Percentiles rank a stretch among this genome's conserved stretches.
Conservation (phyloP, 139 green algal genomes). For the Pycnococcus provasolii region DNA sequence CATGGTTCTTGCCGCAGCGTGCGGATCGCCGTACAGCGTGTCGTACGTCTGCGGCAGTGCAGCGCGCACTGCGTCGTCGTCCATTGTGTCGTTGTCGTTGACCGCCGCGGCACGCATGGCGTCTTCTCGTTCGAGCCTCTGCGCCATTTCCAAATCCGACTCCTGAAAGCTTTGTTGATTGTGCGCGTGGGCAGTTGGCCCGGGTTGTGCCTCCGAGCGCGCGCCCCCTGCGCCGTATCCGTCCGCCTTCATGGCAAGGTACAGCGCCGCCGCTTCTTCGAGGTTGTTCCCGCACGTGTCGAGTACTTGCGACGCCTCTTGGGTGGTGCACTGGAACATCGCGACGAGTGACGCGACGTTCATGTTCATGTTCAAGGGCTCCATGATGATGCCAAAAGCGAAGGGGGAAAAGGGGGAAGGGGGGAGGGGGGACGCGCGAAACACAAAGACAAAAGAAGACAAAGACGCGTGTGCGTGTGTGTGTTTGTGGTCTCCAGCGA, state of each 20-base stretch:
- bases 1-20: constrained; percentile 1
- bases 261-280: constrained; percentile 50
- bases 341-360: not conserved
- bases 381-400: too few species aligned
- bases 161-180: not conserved
- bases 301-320: not conserved
- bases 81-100: constrained; percentile 22
- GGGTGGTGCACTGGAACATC: not conserved
- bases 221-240: constrained; percentile 9
- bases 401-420: too few species aligned
- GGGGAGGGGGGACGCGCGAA: too few species aligned
- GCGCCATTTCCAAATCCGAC: not conserved
- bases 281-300: constrained; percentile 31
- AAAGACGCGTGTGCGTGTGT: too few species aligned
- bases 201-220: not conserved
- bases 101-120: not conserved
- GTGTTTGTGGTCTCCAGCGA: too few species aligned
- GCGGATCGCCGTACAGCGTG: not conserved
- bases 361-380: not conserved
- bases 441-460: too few species aligned
- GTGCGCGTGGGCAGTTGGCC: not conserved
- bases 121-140: not conserved
- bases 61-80: not conserved
- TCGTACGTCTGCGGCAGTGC: not conserved
- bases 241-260: constrained; percentile 36